Evolutionary conservation across 805 yeast species (phyloP).

Genomic region (Nakazawaea wickerhamii): DNA sequence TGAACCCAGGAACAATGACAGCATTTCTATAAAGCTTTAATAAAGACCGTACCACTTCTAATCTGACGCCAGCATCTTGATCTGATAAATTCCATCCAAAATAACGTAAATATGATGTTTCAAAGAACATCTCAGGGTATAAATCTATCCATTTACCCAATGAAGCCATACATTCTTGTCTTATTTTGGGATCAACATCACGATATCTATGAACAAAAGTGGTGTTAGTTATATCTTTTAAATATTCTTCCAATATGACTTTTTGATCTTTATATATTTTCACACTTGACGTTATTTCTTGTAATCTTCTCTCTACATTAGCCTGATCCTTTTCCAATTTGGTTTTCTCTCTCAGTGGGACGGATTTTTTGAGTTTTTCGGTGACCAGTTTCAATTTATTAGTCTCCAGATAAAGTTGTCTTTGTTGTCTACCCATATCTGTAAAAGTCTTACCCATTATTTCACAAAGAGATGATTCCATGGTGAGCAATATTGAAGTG

Average conservation of each 20-base stretch:
- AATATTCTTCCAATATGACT: constrained; percentile 46
- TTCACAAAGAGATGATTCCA: constrained; percentile 58
- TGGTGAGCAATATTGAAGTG: constrained; percentile 49
- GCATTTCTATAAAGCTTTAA: constrained; percentile 35
- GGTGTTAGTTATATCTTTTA: constrained; percentile 60
- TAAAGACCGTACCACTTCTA: constrained; percentile 56
- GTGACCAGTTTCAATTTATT: constrained; percentile 26
- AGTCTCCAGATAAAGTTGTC: constrained; percentile 33
- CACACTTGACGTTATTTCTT: constrained; percentile 39
- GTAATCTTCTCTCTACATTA: constrained; percentile 35
- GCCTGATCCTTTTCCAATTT: constrained; percentile 24
- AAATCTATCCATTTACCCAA: constrained; percentile 69
- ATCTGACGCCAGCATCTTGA: constrained; percentile 50
- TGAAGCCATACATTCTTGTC: constrained; percentile 60
- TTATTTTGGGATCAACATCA: constrained; percentile 67
- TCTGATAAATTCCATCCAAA: constrained; percentile 87
- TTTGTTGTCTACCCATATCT: constrained; percentile 36
- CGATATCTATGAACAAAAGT: constrained; percentile 74
- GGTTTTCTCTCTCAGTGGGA: constrained; percentile 23
- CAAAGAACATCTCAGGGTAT: constrained; percentile 67
- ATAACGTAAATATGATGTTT: constrained; percentile 64
- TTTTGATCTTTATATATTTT: constrained; percentile 41
- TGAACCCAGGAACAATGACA: constrained; percentile 52
- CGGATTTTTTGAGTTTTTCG: constrained; percentile 26
- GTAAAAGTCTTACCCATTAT: constrained; percentile 33